phyloP scores from a whole-genome alignment of 108 stramenopile species.

The Discostella pseudostelligera region DNA sequence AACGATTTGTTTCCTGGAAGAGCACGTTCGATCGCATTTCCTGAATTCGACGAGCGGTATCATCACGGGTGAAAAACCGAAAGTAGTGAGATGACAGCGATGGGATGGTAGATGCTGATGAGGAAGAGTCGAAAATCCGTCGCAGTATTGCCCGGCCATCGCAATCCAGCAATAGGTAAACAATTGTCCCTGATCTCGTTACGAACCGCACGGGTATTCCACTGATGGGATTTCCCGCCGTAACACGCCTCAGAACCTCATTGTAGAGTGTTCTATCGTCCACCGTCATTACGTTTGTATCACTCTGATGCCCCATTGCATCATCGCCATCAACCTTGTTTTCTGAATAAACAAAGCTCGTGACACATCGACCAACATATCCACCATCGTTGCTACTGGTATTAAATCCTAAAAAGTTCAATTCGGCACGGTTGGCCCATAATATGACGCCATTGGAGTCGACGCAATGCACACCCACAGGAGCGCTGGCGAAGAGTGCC shows the following conservation, averaged over 20 bases:
- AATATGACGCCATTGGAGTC: constrained; percentile 34
- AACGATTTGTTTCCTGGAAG: constrained; percentile 44
- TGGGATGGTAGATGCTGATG: background rate
- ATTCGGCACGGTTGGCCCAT: constrained; percentile 54
- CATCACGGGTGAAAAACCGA: constrained; percentile 60
- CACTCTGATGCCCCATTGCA: background rate
- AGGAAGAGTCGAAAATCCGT: background rate
- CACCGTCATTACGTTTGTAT: constrained; percentile 17
- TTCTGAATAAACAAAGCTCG: constrained; percentile 45
- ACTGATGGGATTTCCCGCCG: constrained; percentile 42
- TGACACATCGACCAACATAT: constrained; percentile 49
- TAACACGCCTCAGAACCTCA: constrained; percentile 48
- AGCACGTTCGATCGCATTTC: constrained; percentile 41
- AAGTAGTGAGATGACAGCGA: constrained; percentile 17
- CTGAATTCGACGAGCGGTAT: constrained; percentile 46
- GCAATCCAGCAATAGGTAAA: constrained; percentile 51
- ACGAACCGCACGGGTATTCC: constrained; percentile 53
- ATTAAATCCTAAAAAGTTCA: constrained; percentile 53
- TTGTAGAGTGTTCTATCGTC: constrained; percentile 47
- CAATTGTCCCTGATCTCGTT: constrained; percentile 39
- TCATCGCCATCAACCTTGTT: background rate
- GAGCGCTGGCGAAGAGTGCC: constrained; percentile 58
- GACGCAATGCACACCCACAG: constrained; percentile 62
- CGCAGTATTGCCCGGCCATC: constrained; percentile 33
- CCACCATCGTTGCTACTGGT: constrained; percentile 24